Evolutionary conservation across 2,329 filamentous ascomycete species (phyloP), one percentile per base, ranked within the genome.

Genomic region (Diplodia seriata): DNA sequence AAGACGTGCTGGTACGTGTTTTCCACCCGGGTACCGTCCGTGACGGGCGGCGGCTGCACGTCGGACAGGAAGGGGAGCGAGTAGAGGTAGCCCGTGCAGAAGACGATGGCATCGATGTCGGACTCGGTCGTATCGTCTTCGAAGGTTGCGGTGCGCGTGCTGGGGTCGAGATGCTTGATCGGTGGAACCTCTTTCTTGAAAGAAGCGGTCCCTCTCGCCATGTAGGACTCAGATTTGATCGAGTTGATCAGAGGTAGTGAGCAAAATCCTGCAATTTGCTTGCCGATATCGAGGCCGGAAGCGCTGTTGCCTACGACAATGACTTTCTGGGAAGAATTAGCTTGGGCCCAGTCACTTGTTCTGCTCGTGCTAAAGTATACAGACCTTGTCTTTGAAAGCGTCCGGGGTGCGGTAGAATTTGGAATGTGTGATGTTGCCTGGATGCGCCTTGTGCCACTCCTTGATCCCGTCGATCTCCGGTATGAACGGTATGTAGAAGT

Each of bases 11-110:
- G 84, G 76, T 93, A 97, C 3, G 94, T 80, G 40, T 90, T 88
- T 69, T 89, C 83, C 0, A 94, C 89, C 33, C 91, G 86, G 40
- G 85, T 85, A 0, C 94, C 94, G 66, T 88, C 86, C 0, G 86
- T 89, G 67, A 94, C 84, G 1, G 93, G 76, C 0, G 86, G 82
- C 0, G 88, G 84, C 8, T 51, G 31, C 18, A 64, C 2, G 20
- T 69, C 47, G 2, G 84, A 73, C 0, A 89, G 76, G 74, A 97
- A 97, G 0, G 93, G 93, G 68, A 91, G 91, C 5, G 90, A 89
- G 79, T 92, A 97, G 68, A 97, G 86, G 74, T 96, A 98, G 0
- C 94, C 94, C 0, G 94, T 97, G 76, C 92, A 94, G 78, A 94
- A 97, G 33, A 98, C 76, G 6, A 97, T 81, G 1, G 87, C 86